Evolutionary conservation across 306 rosid species (phyloP).

Genomic region (Elaeagnus macrophylla): DNA sequence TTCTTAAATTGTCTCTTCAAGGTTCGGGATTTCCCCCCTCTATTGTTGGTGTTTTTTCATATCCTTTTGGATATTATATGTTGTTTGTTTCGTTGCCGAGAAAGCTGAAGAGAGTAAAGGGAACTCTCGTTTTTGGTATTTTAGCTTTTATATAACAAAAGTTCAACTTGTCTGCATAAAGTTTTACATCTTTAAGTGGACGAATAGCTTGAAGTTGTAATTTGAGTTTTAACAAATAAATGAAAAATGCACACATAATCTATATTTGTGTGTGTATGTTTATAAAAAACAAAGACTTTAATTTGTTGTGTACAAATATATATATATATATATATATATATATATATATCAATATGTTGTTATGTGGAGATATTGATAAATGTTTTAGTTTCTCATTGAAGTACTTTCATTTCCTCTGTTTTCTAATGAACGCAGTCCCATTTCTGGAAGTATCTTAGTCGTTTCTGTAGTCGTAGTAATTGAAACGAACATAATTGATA

Average conservation of each 20-base stretch:
- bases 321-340: not conserved
- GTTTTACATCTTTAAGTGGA: too few relatives aligned
- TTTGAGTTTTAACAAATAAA: too few relatives aligned
- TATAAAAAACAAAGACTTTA: too few relatives aligned
- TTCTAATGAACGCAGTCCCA: not conserved
- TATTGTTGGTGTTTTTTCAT: not conserved
- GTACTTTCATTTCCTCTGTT: slow-evolving; percentile 10
- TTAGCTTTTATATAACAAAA: not conserved
- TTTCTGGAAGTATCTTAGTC: not conserved
- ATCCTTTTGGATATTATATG: not conserved
- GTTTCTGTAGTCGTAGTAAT: not conserved
- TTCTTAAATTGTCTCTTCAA: slow-evolving; percentile 28
- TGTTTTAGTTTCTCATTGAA: not conserved
- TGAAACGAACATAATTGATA: too few relatives aligned
- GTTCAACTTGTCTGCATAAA: too few relatives aligned
- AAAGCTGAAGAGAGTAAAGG: slow-evolving; percentile 27
- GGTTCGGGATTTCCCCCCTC: slow-evolving; percentile 18
- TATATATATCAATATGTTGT: not conserved
- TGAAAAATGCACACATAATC: too few relatives aligned
- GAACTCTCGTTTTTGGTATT: not conserved
- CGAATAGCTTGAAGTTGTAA: too few relatives aligned
- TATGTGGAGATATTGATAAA: not conserved
- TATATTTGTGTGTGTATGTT: too few relatives aligned
- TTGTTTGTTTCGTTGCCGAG: slow-evolving; percentile 23
- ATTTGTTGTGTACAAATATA: not conserved